Base-by-base conservation (phyloP, 768 basidiomycete species). In the Boletus bicolor region DNA sequence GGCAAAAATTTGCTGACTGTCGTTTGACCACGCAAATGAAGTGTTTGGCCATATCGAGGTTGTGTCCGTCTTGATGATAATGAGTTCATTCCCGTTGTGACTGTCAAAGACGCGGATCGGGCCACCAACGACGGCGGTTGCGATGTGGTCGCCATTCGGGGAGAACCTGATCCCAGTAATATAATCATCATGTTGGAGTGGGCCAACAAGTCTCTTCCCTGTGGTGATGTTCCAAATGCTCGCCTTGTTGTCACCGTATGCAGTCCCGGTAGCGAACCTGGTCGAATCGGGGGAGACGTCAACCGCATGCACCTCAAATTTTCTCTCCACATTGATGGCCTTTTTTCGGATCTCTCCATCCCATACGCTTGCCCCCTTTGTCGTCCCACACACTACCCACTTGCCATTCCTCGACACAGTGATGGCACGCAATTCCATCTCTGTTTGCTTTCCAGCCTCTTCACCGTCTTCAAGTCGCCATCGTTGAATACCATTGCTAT, bases 291-390 rank as follows among this genome's bases (percentile, higher is more conserved):
- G 4, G 8, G 43, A 17, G 26, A 28, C 9, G 8, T 44, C 43
- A 4, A 28, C 9, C 3, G 26, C 43, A 2, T 1, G 1, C 15
- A 44, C 43, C 5, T 0, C 0, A 0, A 17, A 6, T 17, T 0
- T n/a, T 0, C 26, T 26, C 4, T 44, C 26, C 5, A 44, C 26
- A 0, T 28, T 9, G 17, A n/a, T 17, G 8, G 17, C 26, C 3
- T 44, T 10, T 10, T 17, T 15, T 4, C 28, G 24, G 8, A 28
- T 8, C 5, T 44, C 26, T 5, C 26, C 8, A 2, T 44, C 15
- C 43, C 24, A 44, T 4, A 44, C 24, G 4, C 15, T 15, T 28
- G 43, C 43, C 6, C 43, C 43, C 5, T 3, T 0, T 0, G 0
- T 0, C 0, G 43, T 44, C 15, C 26, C 43, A 17, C 43, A 24